Percentiles rank a stretch among this genome's conserved stretches.
These are phyloP conservation scores for Xylariaceae sp. DNA, from an alignment of 2,329 filamentous ascomycete species.

Conservation along the genomic window DNA sequence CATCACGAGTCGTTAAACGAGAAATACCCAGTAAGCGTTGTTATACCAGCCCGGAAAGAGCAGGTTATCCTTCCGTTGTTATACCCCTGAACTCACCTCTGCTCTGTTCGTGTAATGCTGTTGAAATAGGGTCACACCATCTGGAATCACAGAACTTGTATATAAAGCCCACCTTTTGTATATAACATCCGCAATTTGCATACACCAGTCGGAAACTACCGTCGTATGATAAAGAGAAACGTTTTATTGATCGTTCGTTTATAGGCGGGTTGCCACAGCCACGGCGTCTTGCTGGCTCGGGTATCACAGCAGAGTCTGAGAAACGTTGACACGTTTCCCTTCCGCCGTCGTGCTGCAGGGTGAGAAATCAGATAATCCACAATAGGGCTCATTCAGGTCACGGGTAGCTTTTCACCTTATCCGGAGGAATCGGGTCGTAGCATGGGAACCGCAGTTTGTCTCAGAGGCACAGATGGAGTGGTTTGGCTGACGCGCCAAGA, in stretches of 20 bases:
- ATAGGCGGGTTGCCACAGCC: not conserved
- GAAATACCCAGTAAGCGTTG: not conserved
- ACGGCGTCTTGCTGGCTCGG: not conserved
- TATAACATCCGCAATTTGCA: not conserved
- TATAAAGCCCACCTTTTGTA: not conserved
- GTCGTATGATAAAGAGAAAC: too few species aligned
- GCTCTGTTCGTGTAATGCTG: not conserved
- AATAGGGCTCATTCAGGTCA: too few species aligned
- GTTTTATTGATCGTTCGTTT: too few species aligned
- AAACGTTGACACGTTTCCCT: too few species aligned
- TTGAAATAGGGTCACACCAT: not conserved
- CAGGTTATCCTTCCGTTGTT: not conserved
- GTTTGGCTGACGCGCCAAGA: not conserved
- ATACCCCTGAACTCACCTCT: not conserved
- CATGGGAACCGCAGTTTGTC: not conserved
- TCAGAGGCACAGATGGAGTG: not conserved
- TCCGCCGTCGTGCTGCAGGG: too few species aligned
- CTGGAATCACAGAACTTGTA: not conserved
- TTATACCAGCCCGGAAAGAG: not conserved
- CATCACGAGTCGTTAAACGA: not conserved
- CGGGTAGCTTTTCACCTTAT: too few species aligned
- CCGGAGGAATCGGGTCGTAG: not conserved
- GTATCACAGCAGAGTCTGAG: too few species aligned
- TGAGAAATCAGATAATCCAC: too few species aligned
- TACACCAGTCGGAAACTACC: not conserved